Evolutionary conservation across 352 stramenopile genomes (phyloP).

Genomic region (Phytophthora tentaculata): DNA sequence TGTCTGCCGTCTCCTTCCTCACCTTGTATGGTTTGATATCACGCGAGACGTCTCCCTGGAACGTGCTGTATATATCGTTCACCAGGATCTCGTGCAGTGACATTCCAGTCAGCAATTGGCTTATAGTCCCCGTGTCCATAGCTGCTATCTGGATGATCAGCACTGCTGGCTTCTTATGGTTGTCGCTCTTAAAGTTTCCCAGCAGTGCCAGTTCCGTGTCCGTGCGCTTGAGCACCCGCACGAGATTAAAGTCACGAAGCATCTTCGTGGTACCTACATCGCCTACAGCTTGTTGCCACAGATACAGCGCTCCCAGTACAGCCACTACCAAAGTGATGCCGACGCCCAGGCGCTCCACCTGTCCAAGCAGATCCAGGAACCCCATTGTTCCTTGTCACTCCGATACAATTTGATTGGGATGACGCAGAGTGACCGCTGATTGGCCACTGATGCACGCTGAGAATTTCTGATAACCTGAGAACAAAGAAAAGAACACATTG

Average conservation of each 20-base stretch:
- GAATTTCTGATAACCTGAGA: constrained; percentile 18
- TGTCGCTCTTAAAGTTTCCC: constrained; percentile 72
- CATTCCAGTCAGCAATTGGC: constrained; percentile 52
- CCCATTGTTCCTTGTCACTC: constrained; percentile 5
- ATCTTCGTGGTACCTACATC: constrained; percentile 41
- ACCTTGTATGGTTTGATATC: constrained; percentile 82
- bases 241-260: constrained; percentile 63
- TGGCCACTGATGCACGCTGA: constrained; percentile 15
- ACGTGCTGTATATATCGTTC: constrained; percentile 89
- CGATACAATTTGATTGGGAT: constrained; percentile 31
- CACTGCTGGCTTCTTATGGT: constrained; percentile 63
- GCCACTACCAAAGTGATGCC: constrained; percentile 34
- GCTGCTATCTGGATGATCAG: constrained; percentile 71
- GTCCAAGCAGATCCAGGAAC: constrained; percentile 22
- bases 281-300: constrained; percentile 29
- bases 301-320: constrained; percentile 44
- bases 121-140: constrained; percentile 57
- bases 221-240: constrained; percentile 69
- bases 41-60: constrained; percentile 68
- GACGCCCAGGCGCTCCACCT: constrained; percentile 35
- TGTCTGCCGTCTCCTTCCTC: background rate
- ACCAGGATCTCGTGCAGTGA: constrained; percentile 73
- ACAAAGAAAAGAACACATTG: background rate
- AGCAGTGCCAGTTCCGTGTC: constrained; percentile 74
- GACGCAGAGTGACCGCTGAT: constrained; percentile 12